Conservation (phyloP, 495 filamentous ascomycete species). For the Hypoxylon subgilvum region DNA sequence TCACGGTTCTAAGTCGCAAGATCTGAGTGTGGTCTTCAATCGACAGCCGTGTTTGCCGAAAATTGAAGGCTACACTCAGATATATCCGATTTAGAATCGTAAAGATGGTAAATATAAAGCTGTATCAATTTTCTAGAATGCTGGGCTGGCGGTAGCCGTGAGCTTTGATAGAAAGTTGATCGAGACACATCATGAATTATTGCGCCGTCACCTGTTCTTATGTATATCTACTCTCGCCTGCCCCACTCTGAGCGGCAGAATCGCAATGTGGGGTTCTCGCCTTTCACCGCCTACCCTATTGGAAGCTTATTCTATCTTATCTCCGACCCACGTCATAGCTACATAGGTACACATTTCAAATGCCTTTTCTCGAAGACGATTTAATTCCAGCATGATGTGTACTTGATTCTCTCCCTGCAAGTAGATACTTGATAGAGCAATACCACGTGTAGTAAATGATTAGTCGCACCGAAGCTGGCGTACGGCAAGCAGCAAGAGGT, state of each 20-base stretch:
- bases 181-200: background rate
- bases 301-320: background rate
- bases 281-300: slow-evolving; percentile 32
- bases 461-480: no score
- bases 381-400: no score
- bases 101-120: background rate
- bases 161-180: background rate
- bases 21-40: background rate
- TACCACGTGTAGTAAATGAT: no score
- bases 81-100: background rate
- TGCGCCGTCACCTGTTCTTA: background rate
- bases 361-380: no score
- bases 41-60: background rate
- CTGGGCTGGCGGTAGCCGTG: background rate
- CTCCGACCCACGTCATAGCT: no score
- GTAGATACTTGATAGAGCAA: no score
- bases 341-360: no score
- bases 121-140: no score
- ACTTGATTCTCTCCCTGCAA: no score
- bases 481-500: no score
- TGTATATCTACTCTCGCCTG: slow-evolving; percentile 13
- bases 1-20: slow-evolving; percentile 52
- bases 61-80: background rate
- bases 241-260: slow-evolving; percentile 34
- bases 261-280: slow-evolving; percentile 34